A percentile compares a stretch with the other conserved stretches of the same genome.
phyloP scores from a whole-genome alignment of 306 rosid species.

The Prunus fruticosa region DNA sequence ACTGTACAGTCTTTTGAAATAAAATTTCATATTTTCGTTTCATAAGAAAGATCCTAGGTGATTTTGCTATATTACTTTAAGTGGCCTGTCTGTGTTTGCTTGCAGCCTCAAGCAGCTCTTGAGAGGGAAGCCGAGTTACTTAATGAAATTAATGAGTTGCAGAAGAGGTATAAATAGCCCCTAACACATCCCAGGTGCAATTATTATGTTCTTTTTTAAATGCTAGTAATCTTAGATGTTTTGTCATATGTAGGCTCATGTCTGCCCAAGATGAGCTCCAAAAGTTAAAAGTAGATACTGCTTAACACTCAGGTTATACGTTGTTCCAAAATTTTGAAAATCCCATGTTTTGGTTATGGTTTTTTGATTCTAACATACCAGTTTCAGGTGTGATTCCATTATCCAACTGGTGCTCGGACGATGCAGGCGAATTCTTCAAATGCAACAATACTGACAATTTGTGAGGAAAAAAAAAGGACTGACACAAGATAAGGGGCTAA shows the following conservation, averaged over 20 bases:
- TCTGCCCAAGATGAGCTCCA: constrained; percentile 60
- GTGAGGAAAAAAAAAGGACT: neutral
- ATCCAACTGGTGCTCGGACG: neutral
- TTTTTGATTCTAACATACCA: constrained; percentile 29
- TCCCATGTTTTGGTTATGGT: constrained; percentile 9
- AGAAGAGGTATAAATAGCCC: constrained; percentile 55
- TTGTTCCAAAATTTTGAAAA: constrained; percentile 12
- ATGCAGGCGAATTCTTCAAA: constrained; percentile 20
- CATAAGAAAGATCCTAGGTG: neutral
- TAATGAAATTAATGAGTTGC: constrained; percentile 61
- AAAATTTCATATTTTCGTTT: neutral
- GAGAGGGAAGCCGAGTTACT: constrained; percentile 72
- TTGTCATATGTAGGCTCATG: constrained; percentile 50
- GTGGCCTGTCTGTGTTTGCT: constrained; percentile 7
- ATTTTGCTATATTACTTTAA: neutral
- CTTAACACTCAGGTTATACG: constrained; percentile 35
- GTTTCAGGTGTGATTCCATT: constrained; percentile 47
- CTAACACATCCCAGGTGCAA: constrained; percentile 1
- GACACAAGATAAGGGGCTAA: neutral
- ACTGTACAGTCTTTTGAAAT: too few relatives aligned
- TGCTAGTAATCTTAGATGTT: neutral
- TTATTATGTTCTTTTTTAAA: neutral
- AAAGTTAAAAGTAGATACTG: constrained; percentile 50
- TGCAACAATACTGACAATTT: constrained; percentile 4
- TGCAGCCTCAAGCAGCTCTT: constrained; percentile 77